These are phyloP conservation scores for Manihot esculenta DNA, from an alignment of 441 rosid genomes.

Conservation along the genomic window DNA sequence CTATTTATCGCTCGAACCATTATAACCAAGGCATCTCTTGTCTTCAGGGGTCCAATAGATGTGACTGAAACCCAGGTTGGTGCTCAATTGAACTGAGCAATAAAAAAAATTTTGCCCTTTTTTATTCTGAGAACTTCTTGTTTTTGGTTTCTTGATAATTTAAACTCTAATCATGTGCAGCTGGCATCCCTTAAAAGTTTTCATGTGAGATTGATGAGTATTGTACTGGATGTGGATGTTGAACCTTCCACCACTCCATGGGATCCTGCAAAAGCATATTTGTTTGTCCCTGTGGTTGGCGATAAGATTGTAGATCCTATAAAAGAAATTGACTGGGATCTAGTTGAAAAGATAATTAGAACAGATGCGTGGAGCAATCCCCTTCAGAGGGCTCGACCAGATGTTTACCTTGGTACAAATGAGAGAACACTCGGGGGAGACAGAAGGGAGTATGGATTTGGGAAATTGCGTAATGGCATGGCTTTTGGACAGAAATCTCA, in stretches of 20 bases:
- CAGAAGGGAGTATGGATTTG: slow-evolving; percentile 98
- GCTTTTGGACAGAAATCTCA: slow-evolving; percentile 88
- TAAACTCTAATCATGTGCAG: slow-evolving; percentile 48
- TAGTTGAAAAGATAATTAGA: slow-evolving; percentile 58
- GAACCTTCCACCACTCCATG: slow-evolving; percentile 99
- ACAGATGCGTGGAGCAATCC: slow-evolving; percentile 91
- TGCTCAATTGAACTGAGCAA: slow-evolving; percentile 17
- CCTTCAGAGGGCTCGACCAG: slow-evolving; percentile 98
- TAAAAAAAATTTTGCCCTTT: slow-evolving; percentile 3
- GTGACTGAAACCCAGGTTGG: slow-evolving; percentile 83
- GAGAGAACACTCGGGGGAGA: slow-evolving; percentile 99
- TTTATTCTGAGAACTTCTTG: slow-evolving; percentile 9
- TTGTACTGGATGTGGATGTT: slow-evolving; percentile 98
- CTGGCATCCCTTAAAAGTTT: slow-evolving; percentile 89
- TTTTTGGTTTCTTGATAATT: slow-evolving; percentile 7
- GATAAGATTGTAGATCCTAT: slow-evolving; percentile 66
- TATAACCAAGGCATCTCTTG: slow-evolving; percentile 96
- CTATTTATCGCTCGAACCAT: slow-evolving; percentile 99
- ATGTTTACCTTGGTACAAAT: slow-evolving; percentile 97
- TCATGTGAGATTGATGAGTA: slow-evolving; percentile 99
- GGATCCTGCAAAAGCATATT: slow-evolving; percentile 99
- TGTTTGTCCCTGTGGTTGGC: slow-evolving; percentile 93
- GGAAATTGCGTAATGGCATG: slow-evolving; percentile 90
- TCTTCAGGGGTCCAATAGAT: slow-evolving; percentile 70
- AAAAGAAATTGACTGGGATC: slow-evolving; percentile 84